Evolutionary conservation across 1,139 yeast genomes (phyloP), one percentile per base, ranked within the genome.

Genomic region (Hyphopichia pseudoburtonii): DNA sequence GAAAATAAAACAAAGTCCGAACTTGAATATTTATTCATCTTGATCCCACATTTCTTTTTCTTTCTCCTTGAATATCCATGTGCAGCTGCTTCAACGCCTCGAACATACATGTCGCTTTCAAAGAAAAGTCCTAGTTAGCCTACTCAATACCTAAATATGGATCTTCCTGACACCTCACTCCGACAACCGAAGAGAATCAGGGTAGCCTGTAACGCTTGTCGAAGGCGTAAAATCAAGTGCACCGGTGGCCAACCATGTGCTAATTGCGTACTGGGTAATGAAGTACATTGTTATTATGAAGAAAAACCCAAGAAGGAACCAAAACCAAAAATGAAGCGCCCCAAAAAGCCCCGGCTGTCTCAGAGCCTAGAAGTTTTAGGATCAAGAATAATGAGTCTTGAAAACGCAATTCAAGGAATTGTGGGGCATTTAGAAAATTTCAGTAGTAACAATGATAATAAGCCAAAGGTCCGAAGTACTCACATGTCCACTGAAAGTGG

Each of bases 191-290:
- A 66, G 29, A 54, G 80, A 33, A 74, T 72, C 1, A 42, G 58
- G 21, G 67, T 63, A 38, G 83, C 83, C 1, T 78, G 83, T 50
- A 80, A 76, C 42, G 61, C 62, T 4, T 78, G 81, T 47, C 62
- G 81, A 4, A 43, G 56, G 17, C 73, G 72, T 50, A 76, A 76
- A 49, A 63, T 75, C 37, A 74, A 71, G 45, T 76, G 82, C 48
- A 66, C 72, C 47, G 81, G 81, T 0, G 52, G 55, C 3, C 47
- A 43, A n/a, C 76, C 77, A 2, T 75, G 82, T 47, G 40, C 46
- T 7, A 70, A 71, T 39, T 76, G 82, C 50, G 40, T 41, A 12
- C 56, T 49, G 16, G 43, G 51, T 4, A 57, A 51, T 17, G 55
- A 52, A 16, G 24, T 49, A 1, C 38, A 46, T 4, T 66, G 73